phyloP scores from a whole-genome alignment of 2,329 filamentous ascomycete species.

The Trichoderma lentiforme region DNA sequence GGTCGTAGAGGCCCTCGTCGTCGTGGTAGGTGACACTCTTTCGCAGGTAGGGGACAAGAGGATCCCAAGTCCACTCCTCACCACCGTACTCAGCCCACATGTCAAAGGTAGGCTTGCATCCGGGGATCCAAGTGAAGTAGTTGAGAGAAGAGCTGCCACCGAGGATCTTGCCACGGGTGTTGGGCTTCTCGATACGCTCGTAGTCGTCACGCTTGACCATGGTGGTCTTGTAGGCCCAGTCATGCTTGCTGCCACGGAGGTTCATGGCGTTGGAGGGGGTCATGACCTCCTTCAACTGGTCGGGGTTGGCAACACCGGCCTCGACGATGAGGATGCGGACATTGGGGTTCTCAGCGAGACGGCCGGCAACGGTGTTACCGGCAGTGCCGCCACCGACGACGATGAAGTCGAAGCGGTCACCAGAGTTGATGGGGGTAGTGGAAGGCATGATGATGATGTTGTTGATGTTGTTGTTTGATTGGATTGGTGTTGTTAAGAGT shows the following conservation, averaged over 20 bases:
- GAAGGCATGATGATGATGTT: conserved; percentile 3
- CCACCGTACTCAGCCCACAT: conserved; percentile 71
- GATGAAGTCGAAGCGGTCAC: conserved; percentile 30
- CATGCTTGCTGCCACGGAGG: conserved; percentile 52
- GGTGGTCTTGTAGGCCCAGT: conserved; percentile 61
- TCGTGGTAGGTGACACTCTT: conserved; percentile 59
- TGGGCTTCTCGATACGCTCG: conserved; percentile 59
- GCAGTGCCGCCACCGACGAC: conserved; percentile 37
- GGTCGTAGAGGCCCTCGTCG: conserved; percentile 43
- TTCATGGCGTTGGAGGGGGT: conserved; percentile 53
- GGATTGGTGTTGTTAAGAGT: conserved; percentile 17
- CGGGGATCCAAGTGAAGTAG: conserved; percentile 63
- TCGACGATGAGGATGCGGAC: conserved; percentile 47
- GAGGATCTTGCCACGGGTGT: conserved; percentile 57
- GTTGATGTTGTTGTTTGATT: background rate
- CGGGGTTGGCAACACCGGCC: conserved; percentile 46
- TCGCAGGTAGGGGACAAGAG: conserved; percentile 47
- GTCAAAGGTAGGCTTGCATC: conserved; percentile 58
- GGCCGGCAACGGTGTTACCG: conserved; percentile 35
- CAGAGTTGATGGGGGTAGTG: conserved; percentile 12
- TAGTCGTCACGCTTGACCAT: conserved; percentile 59
- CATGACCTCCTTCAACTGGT: conserved; percentile 48
- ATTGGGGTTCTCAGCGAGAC: conserved; percentile 35
- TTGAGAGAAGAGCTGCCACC: conserved; percentile 58
- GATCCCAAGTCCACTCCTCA: conserved; percentile 60